Evolutionary conservation across 2,329 filamentous ascomycete genomes (phyloP), one percentile per base, ranked within the genome.

Genomic region (Sporothrix sp.): DNA sequence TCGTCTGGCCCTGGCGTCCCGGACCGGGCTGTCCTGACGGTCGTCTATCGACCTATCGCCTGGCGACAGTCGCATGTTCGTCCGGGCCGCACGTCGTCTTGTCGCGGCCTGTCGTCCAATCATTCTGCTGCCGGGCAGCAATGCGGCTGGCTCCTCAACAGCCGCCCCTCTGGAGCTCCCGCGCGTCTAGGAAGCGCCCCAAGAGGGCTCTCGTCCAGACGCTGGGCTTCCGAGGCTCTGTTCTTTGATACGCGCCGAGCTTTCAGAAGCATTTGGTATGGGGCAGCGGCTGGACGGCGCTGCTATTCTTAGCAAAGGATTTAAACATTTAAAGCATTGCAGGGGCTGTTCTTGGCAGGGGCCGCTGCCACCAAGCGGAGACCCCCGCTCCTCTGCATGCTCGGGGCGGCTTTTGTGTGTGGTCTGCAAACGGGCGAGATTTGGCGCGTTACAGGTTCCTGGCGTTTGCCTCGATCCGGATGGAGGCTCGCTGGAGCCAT

Each of bases 21-120:
- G 20, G 3, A 25, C 4, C 13, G 8, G 20, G 43, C 18, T 27
- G 18, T 18, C 13, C 25, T 33, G 30, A 13, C 23, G 14, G 43
- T 45, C 43, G 28, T 27, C 43, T 35, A 45, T 36, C 7, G 30
- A 11, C 43, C 43, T 45, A 45, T 45, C 43, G 30, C 16, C 43
- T 35, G 43, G n/a, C 43, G 30, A 45, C 20, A 20, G 43, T 35
- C 43, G 20, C 30, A 28, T 36, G 39, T 43, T 43, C 20, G 39
- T 25, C 38, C 25, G 30, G 25, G 10, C 25, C 25, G 25, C 25
- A 10, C 39, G 11, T 30, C 25, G 16, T 25, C 18, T 23, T 16
- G 16, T 40, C 23, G 21, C 11, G 14, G 38, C 14, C 21, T 40
- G 28, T 33, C n/a, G 23, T 27, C 42, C 42, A 44, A 44, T 44